Evolutionary conservation across 176 grass and related monocot species (phyloP), one percentile per base, ranked within the genome.

Genomic region (Oryza punctata): DNA sequence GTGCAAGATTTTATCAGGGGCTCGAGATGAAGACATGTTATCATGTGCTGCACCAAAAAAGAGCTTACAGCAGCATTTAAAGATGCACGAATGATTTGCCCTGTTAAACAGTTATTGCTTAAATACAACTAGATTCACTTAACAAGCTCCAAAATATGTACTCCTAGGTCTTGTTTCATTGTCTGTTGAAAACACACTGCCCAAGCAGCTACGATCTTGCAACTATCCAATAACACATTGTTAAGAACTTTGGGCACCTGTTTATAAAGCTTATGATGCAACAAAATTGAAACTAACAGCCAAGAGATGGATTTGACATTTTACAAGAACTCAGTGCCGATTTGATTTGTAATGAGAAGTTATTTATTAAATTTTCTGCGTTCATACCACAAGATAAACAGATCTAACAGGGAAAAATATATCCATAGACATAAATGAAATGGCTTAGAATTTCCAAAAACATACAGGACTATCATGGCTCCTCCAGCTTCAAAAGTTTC

Each of bases 221-320:
- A 50, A 16, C 47, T 54, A 54, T 19, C 54, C 63, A 67, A 73
- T 77, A 63, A 27, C 12, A 61, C 14, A 30, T 23, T 35, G 79
- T 40, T 43, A 50, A 33, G 30, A 65, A 3, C 24, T 7, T 82
- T 85, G 25, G 45, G 23, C 41, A 63, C 41, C 6, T 25, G 29
- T 29, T 38, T 23, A 77, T 65, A 41, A 37, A 54, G 43, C 32
- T 38, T 44, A 78, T 27, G 13, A 23, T 10, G 8, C 25, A 47
- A 84, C 23, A 29, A 80, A 63, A 85, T 26, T 66, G 27, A 72
- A 65, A 21, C 6, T 29, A 86, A 35, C 7, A 57, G 24, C 24
- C 29, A 70, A 69, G 16, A 59, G n/a, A 12, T 11, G 59, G 8
- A 4, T 25, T 78, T 75, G 28, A 44, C 37, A 69, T 61, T 37